A percentile compares a stretch with the other conserved stretches of the same genome.
Evolutionary conservation across 108 stramenopile genomes (phyloP).

Genomic region (Aurantiochytrium sp.): DNA sequence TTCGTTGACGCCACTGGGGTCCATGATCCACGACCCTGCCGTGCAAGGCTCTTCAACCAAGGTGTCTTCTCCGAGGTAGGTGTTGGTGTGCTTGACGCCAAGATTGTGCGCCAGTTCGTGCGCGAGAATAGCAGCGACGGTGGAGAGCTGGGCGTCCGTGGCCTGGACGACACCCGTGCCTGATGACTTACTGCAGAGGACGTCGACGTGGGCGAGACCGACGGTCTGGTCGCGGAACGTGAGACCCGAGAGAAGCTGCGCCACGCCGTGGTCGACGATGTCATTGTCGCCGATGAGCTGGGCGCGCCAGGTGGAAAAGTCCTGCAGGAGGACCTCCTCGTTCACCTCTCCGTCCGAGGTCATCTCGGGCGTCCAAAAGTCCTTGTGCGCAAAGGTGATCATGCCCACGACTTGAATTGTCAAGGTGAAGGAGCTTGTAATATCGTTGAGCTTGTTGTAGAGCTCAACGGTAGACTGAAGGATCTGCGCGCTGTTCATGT

Average conservation of each 20-base stretch:
- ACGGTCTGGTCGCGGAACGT: background rate
- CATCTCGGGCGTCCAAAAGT: background rate
- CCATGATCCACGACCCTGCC: background rate
- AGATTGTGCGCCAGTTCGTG: background rate
- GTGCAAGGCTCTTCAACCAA: background rate
- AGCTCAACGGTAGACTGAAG: background rate
- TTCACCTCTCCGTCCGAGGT: background rate
- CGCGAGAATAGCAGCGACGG: background rate
- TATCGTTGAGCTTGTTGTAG: background rate
- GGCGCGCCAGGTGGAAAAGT: background rate
- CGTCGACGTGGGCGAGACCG: background rate
- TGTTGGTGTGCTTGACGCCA: background rate
- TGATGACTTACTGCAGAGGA: background rate
- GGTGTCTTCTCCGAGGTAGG: background rate
- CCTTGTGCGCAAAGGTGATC: background rate
- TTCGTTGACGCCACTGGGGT: background rate
- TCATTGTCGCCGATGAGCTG: background rate
- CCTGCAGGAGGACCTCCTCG: background rate
- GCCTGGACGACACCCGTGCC: background rate
- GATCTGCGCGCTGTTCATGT: background rate
- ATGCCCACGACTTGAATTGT: background rate
- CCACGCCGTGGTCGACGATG: background rate
- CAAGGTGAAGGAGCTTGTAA: background rate
- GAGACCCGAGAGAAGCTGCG: background rate
- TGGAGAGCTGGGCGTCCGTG: background rate